Evolutionary conservation across 2,329 filamentous ascomycete species (phyloP), one percentile per base, ranked within the genome.

Genomic region (Pseudogymnoascus pannorum): DNA sequence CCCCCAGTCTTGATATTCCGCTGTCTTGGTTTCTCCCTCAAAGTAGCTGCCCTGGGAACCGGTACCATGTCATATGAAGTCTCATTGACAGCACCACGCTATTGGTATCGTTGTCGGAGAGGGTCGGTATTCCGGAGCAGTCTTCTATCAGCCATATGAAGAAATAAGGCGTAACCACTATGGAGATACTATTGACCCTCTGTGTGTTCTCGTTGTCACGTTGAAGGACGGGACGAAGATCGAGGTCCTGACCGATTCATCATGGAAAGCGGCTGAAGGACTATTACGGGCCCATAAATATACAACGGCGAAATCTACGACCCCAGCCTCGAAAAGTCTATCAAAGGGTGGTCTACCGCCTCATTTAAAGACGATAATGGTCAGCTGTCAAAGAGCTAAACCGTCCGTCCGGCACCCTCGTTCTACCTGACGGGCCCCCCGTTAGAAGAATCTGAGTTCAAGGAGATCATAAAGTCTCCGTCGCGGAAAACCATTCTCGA

Each of bases 281-380:
- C 62, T 26, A 60, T 54, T 18, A 22, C 60, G 14, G 38, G 44
- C 12, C 36, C 61, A 3, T 73, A 76, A 18, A 70, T 78, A 11
- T 78, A 78, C 59, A 71, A 78, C 64, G 77, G 77, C 9, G 76
- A 78, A 60, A 51, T 68, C 0, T 83, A 79, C 61, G 78, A 83
- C 63, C 69, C 73, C 0, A 68, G 69, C 14, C 60, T 72, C 1
- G 72, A 75, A 20, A 38, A 38, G n/a, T 2, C 35, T 38, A 63
- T 68, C 2, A 31, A 66, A 42, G 72, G 69, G 51, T 72, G 68
- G 70, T 64, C 67, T 40, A 64, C 63, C 7, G 42, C 11, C 38
- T 24, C 57, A 0, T 73, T 73, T 33, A 57, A 70, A 4, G 67
- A 68, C 8, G 64, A 64, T 0, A 62, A 20, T 75, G 74, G 74